Evolutionary conservation across 495 filamentous ascomycete species (phyloP).

Genomic region (Hypoxylon fuscum): DNA sequence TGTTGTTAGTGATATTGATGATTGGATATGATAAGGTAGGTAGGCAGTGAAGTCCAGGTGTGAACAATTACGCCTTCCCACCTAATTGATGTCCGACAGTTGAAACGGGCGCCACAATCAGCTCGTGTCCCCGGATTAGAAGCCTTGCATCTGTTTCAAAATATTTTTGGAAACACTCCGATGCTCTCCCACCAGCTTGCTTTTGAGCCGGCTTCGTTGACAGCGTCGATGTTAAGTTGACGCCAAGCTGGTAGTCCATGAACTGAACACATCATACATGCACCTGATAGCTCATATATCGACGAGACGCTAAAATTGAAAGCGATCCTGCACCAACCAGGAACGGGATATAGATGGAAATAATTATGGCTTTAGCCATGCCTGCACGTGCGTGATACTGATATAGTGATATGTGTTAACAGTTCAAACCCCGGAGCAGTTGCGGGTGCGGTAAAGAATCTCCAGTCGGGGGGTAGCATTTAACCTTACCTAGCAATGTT

Average conservation of each 20-base stretch:
- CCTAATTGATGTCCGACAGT: constrained; percentile 1
- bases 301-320: too few species aligned
- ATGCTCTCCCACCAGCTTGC: background rate
- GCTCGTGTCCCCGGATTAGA: background rate
- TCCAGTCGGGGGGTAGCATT: too few species aligned
- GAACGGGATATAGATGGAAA: background rate
- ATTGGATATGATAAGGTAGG: too few species aligned
- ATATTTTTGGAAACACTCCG: constrained; percentile 32
- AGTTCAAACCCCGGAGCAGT: too few species aligned
- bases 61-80: too few species aligned
- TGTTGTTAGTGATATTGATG: background rate
- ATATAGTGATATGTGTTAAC: too few species aligned
- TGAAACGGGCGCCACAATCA: constrained; percentile 10
- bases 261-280: background rate
- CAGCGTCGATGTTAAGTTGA: background rate
- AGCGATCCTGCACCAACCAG: too few species aligned
- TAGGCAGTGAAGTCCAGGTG: too few species aligned
- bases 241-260: background rate
- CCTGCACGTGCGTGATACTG: too few species aligned
- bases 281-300: background rate
- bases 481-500: too few species aligned
- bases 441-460: background rate
- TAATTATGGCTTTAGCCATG: too few species aligned
- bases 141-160: constrained; percentile 16
- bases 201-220: background rate